Base-by-base conservation (phyloP, 2,329 filamentous ascomycete genomes). In the Neurospora crassa region DNA sequence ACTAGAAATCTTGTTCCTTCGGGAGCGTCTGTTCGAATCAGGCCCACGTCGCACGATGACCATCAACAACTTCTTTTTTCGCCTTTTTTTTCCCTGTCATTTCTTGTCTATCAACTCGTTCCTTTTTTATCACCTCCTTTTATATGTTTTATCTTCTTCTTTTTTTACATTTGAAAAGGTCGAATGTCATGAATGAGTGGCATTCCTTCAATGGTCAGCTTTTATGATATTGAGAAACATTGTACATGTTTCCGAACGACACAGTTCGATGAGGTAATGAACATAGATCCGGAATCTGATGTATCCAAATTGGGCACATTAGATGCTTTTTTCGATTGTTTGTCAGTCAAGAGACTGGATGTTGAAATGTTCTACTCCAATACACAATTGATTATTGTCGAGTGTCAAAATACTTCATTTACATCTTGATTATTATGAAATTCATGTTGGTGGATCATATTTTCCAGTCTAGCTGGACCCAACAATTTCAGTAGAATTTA, bases 31-130 rank as follows among this genome's bases (percentile, higher is more conserved):
- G 45, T 59, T 59, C 47, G 47, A 59, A 59, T 59, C 47, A 59
- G 47, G 47, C 47, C 47, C 47, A 59, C 47, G 47, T 59, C 47
- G 47, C 47, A 59, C 24, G 47, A 59, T 59, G 47, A 59, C 47
- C 47, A 59, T 34, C 6, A 18, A 59, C 18, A 34, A 34, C 6
- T 63, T 37, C 24, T 37, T 63, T 53, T 63, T 63, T 37, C 1
- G 24, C 34, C 53, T 1, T n/a, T 63, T 63, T 37, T 63, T 24
- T 5, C 53, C 0, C 11, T 5, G 3, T 37, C 8, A 1, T 63
- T 1, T 18, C 0, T 5, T 11, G 29, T 63, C 16, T 2, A 3
- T 16, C 7, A 37, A 2, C 14, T n/a, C 7, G 7, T n/a, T 37
- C 53, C 5, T 11, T 37, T 63, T 63, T 34, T 1, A 3, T 63